Conservation (phyloP, 768 basidiomycete genomes). For the Hypsizygus marmoreus region DNA sequence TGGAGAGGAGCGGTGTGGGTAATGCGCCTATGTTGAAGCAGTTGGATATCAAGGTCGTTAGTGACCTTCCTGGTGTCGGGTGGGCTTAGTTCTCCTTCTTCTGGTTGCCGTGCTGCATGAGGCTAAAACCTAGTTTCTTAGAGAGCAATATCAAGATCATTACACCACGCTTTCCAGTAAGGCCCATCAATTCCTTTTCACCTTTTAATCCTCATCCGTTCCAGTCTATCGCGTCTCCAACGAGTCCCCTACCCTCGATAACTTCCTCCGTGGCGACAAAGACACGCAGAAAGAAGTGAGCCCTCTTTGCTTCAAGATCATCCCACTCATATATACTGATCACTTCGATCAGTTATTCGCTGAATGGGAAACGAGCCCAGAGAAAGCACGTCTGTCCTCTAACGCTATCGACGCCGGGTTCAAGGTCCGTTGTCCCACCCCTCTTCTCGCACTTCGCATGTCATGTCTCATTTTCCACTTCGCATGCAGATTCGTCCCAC, state of each 20-base stretch:
- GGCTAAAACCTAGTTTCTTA: slow-evolving; percentile 21
- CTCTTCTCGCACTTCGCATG: background rate
- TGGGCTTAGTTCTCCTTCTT: slow-evolving; percentile 35
- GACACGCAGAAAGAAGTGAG: slow-evolving; percentile 57
- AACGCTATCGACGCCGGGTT: slow-evolving; percentile 78
- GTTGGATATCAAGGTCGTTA: slow-evolving; percentile 61
- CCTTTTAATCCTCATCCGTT: background rate
- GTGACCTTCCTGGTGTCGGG: slow-evolving; percentile 73
- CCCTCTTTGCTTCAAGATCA: background rate
- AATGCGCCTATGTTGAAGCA: slow-evolving; percentile 53
- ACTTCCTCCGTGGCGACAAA: slow-evolving; percentile 70
- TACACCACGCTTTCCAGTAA: slow-evolving; percentile 68
- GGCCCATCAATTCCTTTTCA: slow-evolving; percentile 13
- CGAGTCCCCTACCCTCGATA: slow-evolving; percentile 62
- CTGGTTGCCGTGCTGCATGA: background rate
- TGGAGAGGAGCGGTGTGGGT: slow-evolving; percentile 75
- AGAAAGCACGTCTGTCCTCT: slow-evolving; percentile 68
- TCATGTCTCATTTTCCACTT: background rate
- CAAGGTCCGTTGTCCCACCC: slow-evolving; percentile 42
- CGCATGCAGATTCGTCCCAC: slow-evolving; percentile 61
- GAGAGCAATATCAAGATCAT: slow-evolving; percentile 75
- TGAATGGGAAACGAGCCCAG: slow-evolving; percentile 67
- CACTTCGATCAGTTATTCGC: slow-evolving; percentile 44
- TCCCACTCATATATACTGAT: background rate
- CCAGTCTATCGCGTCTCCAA: slow-evolving; percentile 68